These are phyloP conservation scores for Thraustotheca clavata DNA, from an alignment of 352 stramenopile species.

Conservation along the genomic window DNA sequence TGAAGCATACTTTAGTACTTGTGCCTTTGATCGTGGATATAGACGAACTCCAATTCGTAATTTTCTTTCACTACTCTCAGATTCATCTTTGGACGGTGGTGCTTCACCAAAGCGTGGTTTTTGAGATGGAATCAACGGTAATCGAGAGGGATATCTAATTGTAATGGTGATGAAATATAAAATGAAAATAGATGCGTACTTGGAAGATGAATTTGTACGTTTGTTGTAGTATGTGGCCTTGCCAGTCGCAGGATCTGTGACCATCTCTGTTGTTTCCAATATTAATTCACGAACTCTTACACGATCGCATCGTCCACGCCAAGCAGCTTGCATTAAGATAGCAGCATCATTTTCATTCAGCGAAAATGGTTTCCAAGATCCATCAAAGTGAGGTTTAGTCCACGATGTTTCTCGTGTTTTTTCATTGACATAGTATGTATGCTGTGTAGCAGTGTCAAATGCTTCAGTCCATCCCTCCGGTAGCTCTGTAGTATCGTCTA, in stretches of 20 bases:
- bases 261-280: neutral
- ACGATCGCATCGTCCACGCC: neutral
- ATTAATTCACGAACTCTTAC: neutral
- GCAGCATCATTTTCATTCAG: neutral
- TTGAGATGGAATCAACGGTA: neutral
- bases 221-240: neutral
- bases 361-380: neutral
- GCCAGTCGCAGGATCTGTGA: neutral
- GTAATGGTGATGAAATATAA: neutral
- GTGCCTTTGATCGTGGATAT: constrained; percentile 44
- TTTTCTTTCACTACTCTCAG: neutral
- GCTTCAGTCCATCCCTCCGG: constrained; percentile 37
- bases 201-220: neutral
- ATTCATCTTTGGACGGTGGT: neutral
- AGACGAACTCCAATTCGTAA: constrained; percentile 23
- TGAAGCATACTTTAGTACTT: constrained; percentile 16
- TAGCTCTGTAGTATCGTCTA: constrained; percentile 11
- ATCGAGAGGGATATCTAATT: neutral
- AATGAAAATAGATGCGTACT: neutral
- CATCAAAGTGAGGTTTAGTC: constrained; percentile 29
- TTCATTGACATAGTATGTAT: constrained; percentile 58
- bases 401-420: constrained; percentile 58
- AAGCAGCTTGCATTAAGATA: neutral
- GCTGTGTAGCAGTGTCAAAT: constrained; percentile 62
- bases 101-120: neutral